These are phyloP conservation scores for Clavariopsis aquatica DNA, from an alignment of 495 filamentous ascomycete genomes.

Conservation along the genomic window DNA sequence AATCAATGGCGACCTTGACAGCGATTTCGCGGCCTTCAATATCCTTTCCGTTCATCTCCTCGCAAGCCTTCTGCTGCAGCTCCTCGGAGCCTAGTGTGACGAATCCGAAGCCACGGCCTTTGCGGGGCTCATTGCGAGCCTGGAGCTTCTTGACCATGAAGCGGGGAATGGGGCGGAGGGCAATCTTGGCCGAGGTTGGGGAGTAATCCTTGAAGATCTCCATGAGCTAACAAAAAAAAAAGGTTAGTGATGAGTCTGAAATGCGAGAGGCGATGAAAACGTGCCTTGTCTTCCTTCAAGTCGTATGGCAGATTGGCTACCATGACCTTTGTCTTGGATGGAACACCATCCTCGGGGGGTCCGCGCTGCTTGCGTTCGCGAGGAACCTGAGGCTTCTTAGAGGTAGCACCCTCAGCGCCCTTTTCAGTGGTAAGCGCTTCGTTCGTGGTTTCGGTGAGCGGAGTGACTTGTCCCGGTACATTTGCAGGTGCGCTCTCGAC, in stretches of 20 bases:
- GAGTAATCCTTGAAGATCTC: constrained; percentile 89
- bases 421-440: constrained; percentile 55
- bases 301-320: constrained; percentile 98
- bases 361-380: constrained; percentile 79
- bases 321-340: constrained; percentile 99
- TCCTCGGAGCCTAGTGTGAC: constrained; percentile 95
- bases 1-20: constrained; percentile 99
- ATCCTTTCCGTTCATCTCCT: constrained; percentile 98
- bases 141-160: constrained; percentile 99
- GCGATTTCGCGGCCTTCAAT: constrained; percentile 98
- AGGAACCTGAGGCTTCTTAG: constrained; percentile 51
- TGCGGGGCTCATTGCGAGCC: constrained; percentile 94
- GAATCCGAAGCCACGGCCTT: constrained; percentile 98
- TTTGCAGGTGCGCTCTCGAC: constrained; percentile 52
- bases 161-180: constrained; percentile 94
- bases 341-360: constrained; percentile 94
- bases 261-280: constrained; percentile 25
- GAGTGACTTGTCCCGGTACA: constrained; percentile 55
- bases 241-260: background rate
- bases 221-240: constrained; percentile 68
- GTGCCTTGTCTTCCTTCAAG: constrained; percentile 92
- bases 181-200: constrained; percentile 93
- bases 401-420: constrained; percentile 49
- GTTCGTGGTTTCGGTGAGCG: constrained; percentile 63
- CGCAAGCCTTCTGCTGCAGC: constrained; percentile 91